Evolutionary conservation across 2,329 filamentous ascomycete genomes (phyloP), one percentile per base, ranked within the genome.

Genomic region (Nemania abortiva): DNA sequence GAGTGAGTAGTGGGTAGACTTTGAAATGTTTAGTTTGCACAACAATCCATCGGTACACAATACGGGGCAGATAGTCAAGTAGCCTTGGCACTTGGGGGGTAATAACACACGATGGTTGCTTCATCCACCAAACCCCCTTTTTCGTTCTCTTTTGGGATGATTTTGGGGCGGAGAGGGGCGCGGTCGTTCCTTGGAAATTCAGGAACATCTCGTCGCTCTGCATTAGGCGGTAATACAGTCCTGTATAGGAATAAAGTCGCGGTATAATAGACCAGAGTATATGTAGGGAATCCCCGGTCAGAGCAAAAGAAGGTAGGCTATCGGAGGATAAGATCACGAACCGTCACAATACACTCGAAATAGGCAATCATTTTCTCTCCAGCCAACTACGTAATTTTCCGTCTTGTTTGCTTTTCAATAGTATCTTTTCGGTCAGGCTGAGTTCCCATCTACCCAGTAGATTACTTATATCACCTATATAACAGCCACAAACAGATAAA

Each of bases 121-220:
- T 27, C 18, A 20, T 50, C n/a, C 37, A 29, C 52, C 37, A 60
- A 60, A 45, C 66, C 56, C 52, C 66, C 65, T 59, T 70, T 70
- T 65, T 72, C 54, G 15, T 29, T 49, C 31, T n/a, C 13, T 56
- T 70, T 72, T 70, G 49, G 69, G 65, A 53, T 55, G 63, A 62
- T 57, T 67, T 50, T 60, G 64, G 64, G 39, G 69, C 65, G 68
- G 69, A 70, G 72, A 72, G 73, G 71, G 64, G 65, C 66, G 63
- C 67, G 55, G 64, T 49, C 53, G 68, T 55, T 66, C 68, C 65
- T 67, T 64, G 56, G 62, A 69, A 73, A 70, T 70, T 63, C 69
- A 73, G 73, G 70, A 72, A 75, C 72, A 62, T 57, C 53, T 59
- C 62, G 52, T 50, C 34, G 59, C 52, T 45, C 49, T 52, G 56